Percentiles rank a stretch among this genome's conserved stretches.
phyloP scores from a whole-genome alignment of 441 rosid genomes.

The Cnidoscolus chayamansa region DNA sequence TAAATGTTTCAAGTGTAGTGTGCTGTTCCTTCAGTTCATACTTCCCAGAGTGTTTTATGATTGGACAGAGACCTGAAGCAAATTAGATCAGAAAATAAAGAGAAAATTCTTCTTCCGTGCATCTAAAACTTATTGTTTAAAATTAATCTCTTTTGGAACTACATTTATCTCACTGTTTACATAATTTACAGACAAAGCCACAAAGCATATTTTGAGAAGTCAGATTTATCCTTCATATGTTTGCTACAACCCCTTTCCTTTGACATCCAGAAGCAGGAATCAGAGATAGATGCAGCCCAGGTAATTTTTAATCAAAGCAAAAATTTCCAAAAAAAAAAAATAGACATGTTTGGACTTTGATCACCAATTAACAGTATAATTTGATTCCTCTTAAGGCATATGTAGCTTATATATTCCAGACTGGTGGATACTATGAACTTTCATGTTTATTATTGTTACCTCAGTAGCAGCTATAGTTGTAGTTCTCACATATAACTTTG shows the following conservation, averaged over 20 bases:
- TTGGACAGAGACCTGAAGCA: neutral
- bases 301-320: conserved; percentile 31
- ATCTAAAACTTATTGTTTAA: neutral
- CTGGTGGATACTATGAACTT: neutral
- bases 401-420: neutral
- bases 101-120: neutral
- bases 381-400: neutral
- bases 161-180: neutral
- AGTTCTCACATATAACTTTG: neutral
- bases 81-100: neutral
- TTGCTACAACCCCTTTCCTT: conserved; percentile 65
- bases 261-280: conserved; percentile 60
- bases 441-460: neutral
- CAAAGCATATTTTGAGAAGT: conserved; percentile 65
- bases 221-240: conserved; percentile 80
- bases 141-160: neutral
- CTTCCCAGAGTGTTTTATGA: too few species aligned
- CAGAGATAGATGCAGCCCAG: conserved; percentile 76
- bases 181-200: conserved; percentile 61
- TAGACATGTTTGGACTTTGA: neutral
- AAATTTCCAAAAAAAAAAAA: neutral
- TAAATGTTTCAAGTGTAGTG: too few species aligned
- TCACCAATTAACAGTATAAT: neutral
- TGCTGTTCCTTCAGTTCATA: too few species aligned
- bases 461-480: too few species aligned